phyloP scores from a whole-genome alignment of 1,139 yeast species.

The Yamadazyma trypodendri region DNA sequence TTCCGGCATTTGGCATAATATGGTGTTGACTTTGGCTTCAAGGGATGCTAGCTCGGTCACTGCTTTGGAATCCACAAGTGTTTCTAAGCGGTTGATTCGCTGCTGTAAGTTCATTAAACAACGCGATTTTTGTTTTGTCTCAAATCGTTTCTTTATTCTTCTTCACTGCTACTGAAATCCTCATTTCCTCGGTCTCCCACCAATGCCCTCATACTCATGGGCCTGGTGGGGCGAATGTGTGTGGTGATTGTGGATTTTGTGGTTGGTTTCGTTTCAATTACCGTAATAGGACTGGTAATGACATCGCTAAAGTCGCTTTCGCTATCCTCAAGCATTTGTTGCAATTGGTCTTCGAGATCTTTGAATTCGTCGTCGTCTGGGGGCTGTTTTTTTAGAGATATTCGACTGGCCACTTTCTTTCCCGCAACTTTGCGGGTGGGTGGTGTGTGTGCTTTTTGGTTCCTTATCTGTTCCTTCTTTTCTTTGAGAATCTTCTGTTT shows the following conservation, averaged over 20 bases:
- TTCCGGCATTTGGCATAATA: conserved; percentile 11
- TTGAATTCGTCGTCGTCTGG: conserved; percentile 39
- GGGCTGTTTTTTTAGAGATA: conserved; percentile 3
- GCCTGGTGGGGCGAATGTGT: conserved; percentile 20
- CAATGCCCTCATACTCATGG: conserved; percentile 41
- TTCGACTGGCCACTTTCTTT: conserved; percentile 2
- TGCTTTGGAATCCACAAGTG: conserved; percentile 1
- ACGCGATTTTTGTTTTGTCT: background rate
- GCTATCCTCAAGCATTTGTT: conserved; percentile 38
- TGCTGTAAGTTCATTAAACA: background rate
- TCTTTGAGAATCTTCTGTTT: no score
- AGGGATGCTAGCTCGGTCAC: conserved; percentile 5
- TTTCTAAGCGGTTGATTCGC: conserved; percentile 7
- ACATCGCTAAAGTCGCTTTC: conserved; percentile 13
- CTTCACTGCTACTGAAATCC: conserved; percentile 36
- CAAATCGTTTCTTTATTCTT: conserved; percentile 25
- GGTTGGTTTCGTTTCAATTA: conserved; percentile 9
- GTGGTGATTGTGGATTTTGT: background rate
- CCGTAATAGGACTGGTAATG: conserved; percentile 13
- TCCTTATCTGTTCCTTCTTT: conserved; percentile 1
- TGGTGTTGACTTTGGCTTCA: conserved; percentile 5
- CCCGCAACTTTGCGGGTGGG: no score
- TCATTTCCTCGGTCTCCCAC: conserved; percentile 30
- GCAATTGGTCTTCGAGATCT: conserved; percentile 45
- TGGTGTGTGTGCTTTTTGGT: background rate